phyloP scores from a whole-genome alignment of 345 rosid genomes.

The Brassica carinata region DNA sequence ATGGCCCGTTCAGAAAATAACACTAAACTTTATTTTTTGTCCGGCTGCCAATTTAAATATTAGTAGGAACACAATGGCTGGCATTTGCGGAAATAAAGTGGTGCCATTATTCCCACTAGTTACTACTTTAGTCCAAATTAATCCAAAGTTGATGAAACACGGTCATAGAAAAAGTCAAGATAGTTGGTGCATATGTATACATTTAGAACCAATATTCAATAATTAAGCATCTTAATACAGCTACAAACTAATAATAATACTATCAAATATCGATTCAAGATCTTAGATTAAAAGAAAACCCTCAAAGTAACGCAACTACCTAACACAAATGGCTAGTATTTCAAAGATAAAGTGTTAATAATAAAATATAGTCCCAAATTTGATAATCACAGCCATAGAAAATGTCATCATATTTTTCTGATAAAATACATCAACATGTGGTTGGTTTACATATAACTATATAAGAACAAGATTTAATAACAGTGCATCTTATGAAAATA shows the following conservation, averaged over 20 bases:
- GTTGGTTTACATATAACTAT: neutral
- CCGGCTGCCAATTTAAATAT: neutral
- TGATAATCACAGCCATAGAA: neutral
- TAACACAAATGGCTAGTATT: neutral
- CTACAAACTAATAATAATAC: neutral
- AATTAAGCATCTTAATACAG: neutral
- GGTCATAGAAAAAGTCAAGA: constrained; percentile 11
- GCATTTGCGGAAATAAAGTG: neutral
- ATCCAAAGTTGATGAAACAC: constrained; percentile 5
- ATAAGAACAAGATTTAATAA: neutral
- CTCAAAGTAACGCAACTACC: neutral
- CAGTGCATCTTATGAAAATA: neutral
- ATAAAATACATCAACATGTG: neutral
- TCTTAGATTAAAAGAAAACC: neutral
- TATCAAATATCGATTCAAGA: neutral
- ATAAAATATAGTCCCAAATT: neutral
- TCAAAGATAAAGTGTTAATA: neutral
- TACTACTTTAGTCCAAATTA: neutral
- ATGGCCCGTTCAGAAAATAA: neutral
- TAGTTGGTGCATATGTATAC: neutral
- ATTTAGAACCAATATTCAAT: neutral
- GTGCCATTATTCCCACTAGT: constrained; percentile 1
- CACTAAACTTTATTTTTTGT: neutral
- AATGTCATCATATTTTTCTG: neutral
- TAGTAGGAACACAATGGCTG: neutral